Conservation (phyloP, 2,329 filamentous ascomycete species). For the Hymenoscyphus fructigenus region DNA sequence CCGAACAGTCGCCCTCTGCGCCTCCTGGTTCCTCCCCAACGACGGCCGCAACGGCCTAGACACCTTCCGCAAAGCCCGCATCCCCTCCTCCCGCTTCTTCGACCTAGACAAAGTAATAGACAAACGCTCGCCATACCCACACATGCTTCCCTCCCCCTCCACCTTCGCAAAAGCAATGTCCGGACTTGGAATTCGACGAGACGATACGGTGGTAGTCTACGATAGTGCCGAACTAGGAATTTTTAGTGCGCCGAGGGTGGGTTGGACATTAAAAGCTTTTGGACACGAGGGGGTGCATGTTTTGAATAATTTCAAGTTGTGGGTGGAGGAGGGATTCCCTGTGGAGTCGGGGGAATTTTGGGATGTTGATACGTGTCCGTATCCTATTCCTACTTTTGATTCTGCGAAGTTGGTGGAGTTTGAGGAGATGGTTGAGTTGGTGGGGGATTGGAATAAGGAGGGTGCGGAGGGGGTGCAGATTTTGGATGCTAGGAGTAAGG, state of each 20-base stretch:
- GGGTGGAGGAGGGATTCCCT: constrained; percentile 80
- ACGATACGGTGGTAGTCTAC: constrained; percentile 92
- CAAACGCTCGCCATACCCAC: constrained; percentile 82
- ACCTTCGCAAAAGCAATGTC: constrained; percentile 87
- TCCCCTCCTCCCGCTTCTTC: constrained; percentile 91
- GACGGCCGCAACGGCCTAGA: constrained; percentile 79
- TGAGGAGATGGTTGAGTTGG: constrained; percentile 78
- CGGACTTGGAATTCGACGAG: constrained; percentile 77
- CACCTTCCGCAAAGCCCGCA: constrained; percentile 77
- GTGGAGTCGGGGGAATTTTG: constrained; percentile 77
- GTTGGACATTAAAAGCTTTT: constrained; percentile 89
- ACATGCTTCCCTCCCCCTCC: constrained; percentile 86
- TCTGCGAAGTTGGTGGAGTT: constrained; percentile 71
- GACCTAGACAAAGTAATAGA: constrained; percentile 92
- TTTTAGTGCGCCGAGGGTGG: constrained; percentile 89
- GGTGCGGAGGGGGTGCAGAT: constrained; percentile 82
- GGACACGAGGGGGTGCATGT: constrained; percentile 87
- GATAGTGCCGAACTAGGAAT: constrained; percentile 89
- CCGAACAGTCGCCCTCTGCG: constrained; percentile 84
- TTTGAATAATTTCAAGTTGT: constrained; percentile 93
- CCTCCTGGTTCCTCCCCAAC: constrained; percentile 95
- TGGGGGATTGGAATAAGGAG: constrained; percentile 75
- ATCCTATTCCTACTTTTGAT: constrained; percentile 60
- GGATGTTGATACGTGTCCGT: constrained; percentile 63
- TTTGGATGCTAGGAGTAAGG: constrained; percentile 78